These are phyloP conservation scores for Pleurotus salmoneostramineus DNA, from an alignment of 768 basidiomycete genomes.

Conservation along the genomic window DNA sequence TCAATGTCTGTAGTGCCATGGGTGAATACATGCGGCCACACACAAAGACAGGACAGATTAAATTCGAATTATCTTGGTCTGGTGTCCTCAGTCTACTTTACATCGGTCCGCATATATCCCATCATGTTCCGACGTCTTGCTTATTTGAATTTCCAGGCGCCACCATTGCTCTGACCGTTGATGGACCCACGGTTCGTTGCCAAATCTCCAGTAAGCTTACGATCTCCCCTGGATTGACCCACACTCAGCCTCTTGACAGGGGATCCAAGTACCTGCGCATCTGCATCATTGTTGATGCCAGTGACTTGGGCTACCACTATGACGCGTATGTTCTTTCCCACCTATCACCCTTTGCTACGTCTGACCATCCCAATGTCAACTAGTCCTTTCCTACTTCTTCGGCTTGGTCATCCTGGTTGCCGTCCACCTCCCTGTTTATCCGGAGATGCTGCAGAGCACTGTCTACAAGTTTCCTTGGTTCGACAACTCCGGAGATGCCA, in stretches of 20 bases:
- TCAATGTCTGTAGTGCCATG: background rate
- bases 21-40: slow-evolving; percentile 30
- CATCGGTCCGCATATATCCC: slow-evolving; percentile 33
- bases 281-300: slow-evolving; percentile 42
- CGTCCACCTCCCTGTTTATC: slow-evolving; percentile 37
- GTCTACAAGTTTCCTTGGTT: slow-evolving; percentile 63
- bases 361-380: slow-evolving; percentile 11
- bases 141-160: slow-evolving; percentile 30
- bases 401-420: slow-evolving; percentile 42
- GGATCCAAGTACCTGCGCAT: slow-evolving; percentile 41
- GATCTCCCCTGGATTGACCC: slow-evolving; percentile 1
- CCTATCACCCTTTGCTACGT: background rate
- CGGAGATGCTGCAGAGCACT: slow-evolving; percentile 49
- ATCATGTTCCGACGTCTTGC: background rate
- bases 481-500: slow-evolving; percentile 10
- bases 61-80: slow-evolving; percentile 57
- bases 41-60: slow-evolving; percentile 35
- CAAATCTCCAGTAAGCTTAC: background rate
- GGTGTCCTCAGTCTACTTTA: slow-evolving; percentile 43
- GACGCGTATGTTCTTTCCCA: slow-evolving; percentile 31
- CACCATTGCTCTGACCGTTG: slow-evolving; percentile 43
- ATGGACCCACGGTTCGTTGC: slow-evolving; percentile 35
- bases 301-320: slow-evolving; percentile 44
- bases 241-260: slow-evolving; percentile 19
- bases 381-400: slow-evolving; percentile 56